Conservation (phyloP, 1,139 yeast species). For the Debaryomyces sp. region DNA sequence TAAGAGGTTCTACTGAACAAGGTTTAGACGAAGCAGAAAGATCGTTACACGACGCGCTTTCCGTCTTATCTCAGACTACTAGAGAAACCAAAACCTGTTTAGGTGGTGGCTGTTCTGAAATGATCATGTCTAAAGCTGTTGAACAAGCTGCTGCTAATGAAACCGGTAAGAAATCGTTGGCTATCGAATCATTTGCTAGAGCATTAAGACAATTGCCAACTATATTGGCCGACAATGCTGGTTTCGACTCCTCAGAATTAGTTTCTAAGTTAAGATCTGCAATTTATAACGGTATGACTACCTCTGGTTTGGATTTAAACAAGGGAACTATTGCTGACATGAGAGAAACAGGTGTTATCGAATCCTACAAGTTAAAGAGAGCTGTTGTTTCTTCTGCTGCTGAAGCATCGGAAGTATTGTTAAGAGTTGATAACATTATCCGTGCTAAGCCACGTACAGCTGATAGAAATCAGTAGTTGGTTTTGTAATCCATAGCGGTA, state of each 20-base stretch:
- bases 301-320: slow-evolving; percentile 88
- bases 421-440: slow-evolving; percentile 94
- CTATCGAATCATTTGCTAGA: slow-evolving; percentile 91
- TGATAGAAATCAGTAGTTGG: slow-evolving; percentile 55
- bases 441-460: slow-evolving; percentile 98
- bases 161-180: slow-evolving; percentile 91
- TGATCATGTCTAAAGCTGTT: slow-evolving; percentile 97
- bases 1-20: slow-evolving; percentile 97
- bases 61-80: slow-evolving; percentile 94
- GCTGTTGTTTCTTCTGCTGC: slow-evolving; percentile 97
- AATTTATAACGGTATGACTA: slow-evolving; percentile 87
- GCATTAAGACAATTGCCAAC: slow-evolving; percentile 96
- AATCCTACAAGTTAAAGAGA: slow-evolving; percentile 84
- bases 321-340: slow-evolving; percentile 87
- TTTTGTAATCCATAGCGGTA: background rate
- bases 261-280: slow-evolving; percentile 91
- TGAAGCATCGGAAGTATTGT: slow-evolving; percentile 94
- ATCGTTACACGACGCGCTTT: slow-evolving; percentile 89
- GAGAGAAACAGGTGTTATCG: slow-evolving; percentile 92
- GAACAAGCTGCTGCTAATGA: slow-evolving; percentile 94
- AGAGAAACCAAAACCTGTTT: slow-evolving; percentile 91
- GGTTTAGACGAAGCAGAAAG: slow-evolving; percentile 97
- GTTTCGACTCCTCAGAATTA: slow-evolving; percentile 90
- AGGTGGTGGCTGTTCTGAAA: slow-evolving; percentile 98
- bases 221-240: slow-evolving; percentile 95